Base-by-base conservation (phyloP, 176 grass and related monocot species). In the Eragrostis nindensis region DNA sequence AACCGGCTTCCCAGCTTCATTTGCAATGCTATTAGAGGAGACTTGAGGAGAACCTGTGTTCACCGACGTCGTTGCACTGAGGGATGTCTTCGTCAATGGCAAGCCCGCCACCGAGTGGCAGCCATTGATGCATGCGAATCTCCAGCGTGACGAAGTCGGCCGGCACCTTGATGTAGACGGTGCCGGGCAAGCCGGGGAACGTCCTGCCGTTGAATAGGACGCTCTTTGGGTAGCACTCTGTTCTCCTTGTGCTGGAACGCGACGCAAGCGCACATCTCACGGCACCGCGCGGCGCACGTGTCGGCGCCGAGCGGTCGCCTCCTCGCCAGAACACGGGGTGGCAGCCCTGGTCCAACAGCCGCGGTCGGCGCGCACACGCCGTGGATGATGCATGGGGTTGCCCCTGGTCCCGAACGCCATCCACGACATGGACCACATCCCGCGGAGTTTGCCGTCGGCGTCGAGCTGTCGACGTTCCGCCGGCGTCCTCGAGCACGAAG, bases 371-470 rank as follows among this genome's bases (percentile, higher is more conserved):
- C 90, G 60, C 90, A 92, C 2, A 82, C 50, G 12, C 83, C 86
- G 60, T 92, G 86, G 29, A 92, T 80, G 55, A 16, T 60, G 64
- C 90, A 92, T 7, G 71, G 68, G 68, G 53, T 82, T 43, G 15
- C n/a, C n/a, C n/a, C n/a, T n/a, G n/a, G n/a, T n/a, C 11, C 14
- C 16, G 75, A 92, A 81, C 29, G 90, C 86, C 66, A 75, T 39
- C 90, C 90, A 92, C 66, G 86, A 42, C 49, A 92, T 62, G 7
- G 62, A 30, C 90, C 86, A 92, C 2, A n/a, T 5, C 36, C 10
- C 73, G 60, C 92, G 53, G 63, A 94, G 89, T 61, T 94, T 89
- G 2, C 89, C 89, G 73, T 94, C 92, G 6, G 80, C 53, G 53
- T 91, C 86, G 14, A 94, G 84, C 10, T 3, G 0, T 7, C 25